These are phyloP conservation scores for Micractinium conductrix DNA, from an alignment of 139 green algal species.

Conservation along the genomic window DNA sequence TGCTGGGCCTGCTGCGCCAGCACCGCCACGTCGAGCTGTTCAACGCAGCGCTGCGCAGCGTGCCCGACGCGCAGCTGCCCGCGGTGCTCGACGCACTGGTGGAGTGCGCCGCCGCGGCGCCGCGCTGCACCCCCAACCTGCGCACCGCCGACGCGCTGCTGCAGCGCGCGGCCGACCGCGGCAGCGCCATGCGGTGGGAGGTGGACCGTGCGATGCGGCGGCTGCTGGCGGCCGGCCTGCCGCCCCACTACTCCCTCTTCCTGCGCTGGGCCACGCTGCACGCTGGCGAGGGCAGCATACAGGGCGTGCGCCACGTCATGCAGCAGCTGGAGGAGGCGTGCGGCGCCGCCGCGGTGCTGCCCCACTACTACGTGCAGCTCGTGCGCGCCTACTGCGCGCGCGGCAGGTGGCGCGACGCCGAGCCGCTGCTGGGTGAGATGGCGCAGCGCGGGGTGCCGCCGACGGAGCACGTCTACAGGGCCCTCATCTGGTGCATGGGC, in stretches of 20 bases:
- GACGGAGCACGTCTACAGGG: conserved; percentile 30
- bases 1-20: conserved; percentile 11
- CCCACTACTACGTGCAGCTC: conserved; percentile 19
- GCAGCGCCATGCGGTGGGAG: not conserved
- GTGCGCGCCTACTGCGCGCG: conserved; percentile 2
- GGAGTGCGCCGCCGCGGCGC: not conserved
- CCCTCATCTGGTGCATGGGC: conserved; percentile 27
- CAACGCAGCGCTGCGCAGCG: not conserved
- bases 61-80: not conserved
- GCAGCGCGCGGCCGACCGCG: not conserved
- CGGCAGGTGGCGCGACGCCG: not conserved
- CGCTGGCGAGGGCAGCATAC: not conserved
- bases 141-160: not conserved
- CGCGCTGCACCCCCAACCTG: not conserved
- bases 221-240: conserved; percentile 10
- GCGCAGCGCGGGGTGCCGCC: not conserved
- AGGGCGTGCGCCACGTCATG: conserved; percentile 30
- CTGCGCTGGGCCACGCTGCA: conserved; percentile 25
- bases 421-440: conserved; percentile 29
- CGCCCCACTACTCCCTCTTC: not conserved
- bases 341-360: not conserved
- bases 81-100: not conserved
- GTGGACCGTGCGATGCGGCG: conserved; percentile 13
- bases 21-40: not conserved
- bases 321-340: not conserved